Base-by-base conservation (phyloP, 257 asterid genomes). In the Jasminum sambac region DNA sequence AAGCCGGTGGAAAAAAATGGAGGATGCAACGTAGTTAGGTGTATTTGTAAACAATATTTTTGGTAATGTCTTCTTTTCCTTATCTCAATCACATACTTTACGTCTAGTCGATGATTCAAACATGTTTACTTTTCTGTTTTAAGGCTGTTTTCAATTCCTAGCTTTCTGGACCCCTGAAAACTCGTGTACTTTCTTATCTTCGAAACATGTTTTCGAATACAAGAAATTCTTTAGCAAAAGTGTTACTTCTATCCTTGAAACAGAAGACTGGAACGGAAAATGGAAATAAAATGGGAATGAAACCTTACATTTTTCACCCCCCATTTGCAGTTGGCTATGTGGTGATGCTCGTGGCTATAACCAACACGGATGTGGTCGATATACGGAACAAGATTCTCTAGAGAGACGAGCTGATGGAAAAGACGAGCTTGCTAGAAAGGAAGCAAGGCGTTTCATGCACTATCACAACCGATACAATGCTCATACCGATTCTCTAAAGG, bases 21-120 rank as follows among this genome's bases (percentile, higher is more conserved):
- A 46, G 95, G 95, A 39, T 88, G 91, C 78, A 88, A 88, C 79
- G 77, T 82, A 8, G 88, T 88, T 5, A 10, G 0, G 1, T 88
- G 88, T 34, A 9, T 80, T 4, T 88, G 91, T 68, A 83, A 83
- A 62, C 95, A 88, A 72, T 57, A 82, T 46, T 88, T 88, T 75
- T 88, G 95, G 95, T 88, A 40, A 68, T 84, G 10, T 39, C 64
- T 63, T 17, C 44, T 40, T 44, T 44, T 12, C 4, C 13, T 2
- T 14, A 2, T 5, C 16, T 44, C 8, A 44, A 13, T 3, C 16
- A 12, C 21, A 44, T 44, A 5, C 5, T 13, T 7, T 11, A 40
- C 6, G 1, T 44, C 1, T 44, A 44, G 55, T 44, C 55, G 6
- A 44, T 44, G 2, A 30, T 30, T 30, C 36, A 30, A 30, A 4